Evolutionary conservation across 2,329 filamentous ascomycete genomes (phyloP), one percentile per base, ranked within the genome.

Genomic region (Orbilia quercus): DNA sequence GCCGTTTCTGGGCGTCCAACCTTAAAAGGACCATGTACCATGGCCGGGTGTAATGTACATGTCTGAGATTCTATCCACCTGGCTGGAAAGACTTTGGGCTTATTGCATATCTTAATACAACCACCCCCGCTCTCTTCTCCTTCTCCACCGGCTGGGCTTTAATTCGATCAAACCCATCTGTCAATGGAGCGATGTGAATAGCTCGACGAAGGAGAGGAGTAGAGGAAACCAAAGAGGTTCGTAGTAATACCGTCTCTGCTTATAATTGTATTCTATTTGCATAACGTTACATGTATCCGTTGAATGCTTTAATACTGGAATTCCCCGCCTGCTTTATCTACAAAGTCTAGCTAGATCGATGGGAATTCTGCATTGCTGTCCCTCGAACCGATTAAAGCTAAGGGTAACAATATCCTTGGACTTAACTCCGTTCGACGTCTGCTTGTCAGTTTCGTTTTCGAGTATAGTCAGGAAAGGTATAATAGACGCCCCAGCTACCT

Each of bases 31-130:
- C 58, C 66, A 59, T 72, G 58, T 59, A 72, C 47, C 66, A 38
- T 72, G 51, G 66, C 66, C 66, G 66, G 66, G 59, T 72, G 53
- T 57, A 72, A 72, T 72, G 58, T 58, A 72, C 51, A 65, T 66
- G 69, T 73, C 69, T 73, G 69, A 73, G 69, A 62, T 65, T 65
- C 50, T 57, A 66, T 66, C 57, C 69, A 58, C 50, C 69, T 47
- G 42, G 60, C 53, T 53, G 50, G 60, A 59, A 45, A 60, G 54
- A 31, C 55, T 66, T 73, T 48, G 54, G 65, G 58, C 58, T 48
- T 62, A 55, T 63, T 71, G 66, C 66, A 71, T 65, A 73, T 73
- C 54, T 47, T 55, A 58, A 73, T 54, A 51, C 59, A 54, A 36
- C 59, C 47, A 40, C 16, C 45, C 50, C n/a, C n/a, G n/a, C n/a